Evolutionary conservation across 2,329 filamentous ascomycete species (phyloP), one percentile per base, ranked within the genome.

Genomic region (Seiridium unicorne): DNA sequence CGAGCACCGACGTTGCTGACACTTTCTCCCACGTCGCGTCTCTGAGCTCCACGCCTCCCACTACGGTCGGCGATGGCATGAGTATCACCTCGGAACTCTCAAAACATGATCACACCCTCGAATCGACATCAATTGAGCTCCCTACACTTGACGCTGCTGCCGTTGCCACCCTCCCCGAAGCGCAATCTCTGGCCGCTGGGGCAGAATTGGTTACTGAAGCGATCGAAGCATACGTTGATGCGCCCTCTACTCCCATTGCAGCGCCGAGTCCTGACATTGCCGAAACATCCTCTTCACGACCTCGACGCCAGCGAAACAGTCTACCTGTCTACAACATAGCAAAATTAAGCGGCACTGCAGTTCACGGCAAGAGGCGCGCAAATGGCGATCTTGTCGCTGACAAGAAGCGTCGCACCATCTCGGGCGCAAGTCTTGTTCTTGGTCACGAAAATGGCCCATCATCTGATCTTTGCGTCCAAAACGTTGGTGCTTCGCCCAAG

Each of bases 321-420:
- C 77, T 85, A 18, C 81, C 84, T 10, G 83, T 87, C 13, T 92
- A 92, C 75, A 92, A 92, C 67, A 75, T 89, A 13, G 80, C 85
- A 64, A 81, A 84, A 66, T 78, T 90, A 56, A 82, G 81, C 60
- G 87, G 87, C 65, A 89, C 85, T 53, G 81, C 82, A 35, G 79
- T 82, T 48, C 86, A 89, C 65, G 86, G 82, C 55, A 84, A 82
- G 66, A 81, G 76, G 74, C 80, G 76, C 73, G 72, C 80, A 49
- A 84, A 82, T 51, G 80, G 83, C 61, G 82, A 85, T 63, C 66
- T 72, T 34, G 77, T 80, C 9, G 69, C 73, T 38, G 73, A 79
- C 44, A 53, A 57, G 34, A 76, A 78, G 62, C 77, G 77, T 56
- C 78, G 81, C 62, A 76, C 79, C 59, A 80, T 80, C 46, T 79